Evolutionary conservation across 495 filamentous ascomycete genomes (phyloP), one percentile per base, ranked within the genome.

Genomic region (Penicillium maclennaniae): DNA sequence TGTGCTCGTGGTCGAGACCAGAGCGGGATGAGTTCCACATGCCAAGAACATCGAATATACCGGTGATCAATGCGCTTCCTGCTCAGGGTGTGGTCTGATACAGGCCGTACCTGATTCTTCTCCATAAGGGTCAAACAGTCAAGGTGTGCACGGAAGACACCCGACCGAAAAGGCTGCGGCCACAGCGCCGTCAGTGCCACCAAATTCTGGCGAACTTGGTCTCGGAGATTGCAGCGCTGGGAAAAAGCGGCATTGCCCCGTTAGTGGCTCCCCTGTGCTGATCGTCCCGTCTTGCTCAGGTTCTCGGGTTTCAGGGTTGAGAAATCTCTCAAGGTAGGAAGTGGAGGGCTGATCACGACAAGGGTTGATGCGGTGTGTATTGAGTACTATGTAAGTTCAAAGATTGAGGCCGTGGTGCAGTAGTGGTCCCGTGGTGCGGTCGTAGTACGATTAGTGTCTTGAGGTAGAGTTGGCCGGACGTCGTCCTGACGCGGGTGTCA

Each of bases 1-100:
- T 37, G 28, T 31, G 31, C 37, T 51, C 49, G n/a, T 56, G 58
- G 57, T 62, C 50, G 62, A 62, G 59, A 56, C 59, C 57, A 31
- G 26, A 27, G 42, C 43, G 46, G 53, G 45, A 43, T 21, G 3
- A 50, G 50, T 54, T 17, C 53, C 58, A 56, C 54, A 28, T 55
- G 62, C 44, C 59, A 59, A 62, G 49, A 39, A 49, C n/a, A 43
- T 39, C 43, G 51, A 58, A 54, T 54, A 48, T 55, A 42, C 47
- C 28, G 53, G 47, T 53, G 37, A 56, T 47, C 49, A 51, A 19
- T 5, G 9, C 7, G 27, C 42, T 12, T 12, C 7, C 2, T 17
- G 26, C 27, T 27, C 44, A 31, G 16, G 28, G 28, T 47, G 37
- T 34, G 37, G 17, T 5, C 20, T 17, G 44, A 17, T 21, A 7